Evolutionary conservation across 306 rosid genomes (phyloP), one percentile per base, ranked within the genome.

Genomic region (Psophocarpus tetragonolobus): DNA sequence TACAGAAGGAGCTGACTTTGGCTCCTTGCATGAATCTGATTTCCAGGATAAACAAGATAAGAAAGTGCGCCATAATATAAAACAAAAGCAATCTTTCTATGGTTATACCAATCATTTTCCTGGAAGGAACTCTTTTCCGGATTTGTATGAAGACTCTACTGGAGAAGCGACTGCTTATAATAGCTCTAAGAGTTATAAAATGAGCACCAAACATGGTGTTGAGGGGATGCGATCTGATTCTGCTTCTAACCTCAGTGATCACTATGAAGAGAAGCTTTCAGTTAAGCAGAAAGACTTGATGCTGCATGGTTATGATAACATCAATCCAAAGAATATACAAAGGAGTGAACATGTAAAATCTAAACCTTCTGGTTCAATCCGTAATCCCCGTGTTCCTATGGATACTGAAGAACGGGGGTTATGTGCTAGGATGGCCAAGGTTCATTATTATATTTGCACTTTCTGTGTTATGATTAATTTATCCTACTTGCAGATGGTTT

Each of bases 21-120:
- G 86, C 65, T 67, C 81, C 53, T 73, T 84, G 79, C 90, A 76
- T 75, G 90, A 86, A 76, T 45, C 88, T 74, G 86, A 87, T 71
- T 56, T 83, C 76, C 90, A 61, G 80, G 97, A 87, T 62, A 89
- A 81, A 65, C 88, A 72, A 73, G 97, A 89, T 62, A 89, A 84
- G 76, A 91, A 88, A 71, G 47, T 87, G 41, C 30, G 63, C 70
- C 78, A 78, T 36, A 80, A 74, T 56, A 64, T 68, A 45, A 91
- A 86, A 82, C 87, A 77, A 71, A 84, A 79, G 76, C 82, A 76
- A 29, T 41, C 78, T 20, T 76, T 83, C 68, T 75, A 80, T 41
- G 71, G 77, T 79, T 32, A 79, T 68, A 32, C 75, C 44, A 50
- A 80, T 45, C 73, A 84, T 57, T 78, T 87, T 42, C 84, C 90